A percentile compares a stretch with the other conserved stretches of the same genome.
phyloP scores from a whole-genome alignment of 148 eudicot species.

The Persicaria tinctoria region DNA sequence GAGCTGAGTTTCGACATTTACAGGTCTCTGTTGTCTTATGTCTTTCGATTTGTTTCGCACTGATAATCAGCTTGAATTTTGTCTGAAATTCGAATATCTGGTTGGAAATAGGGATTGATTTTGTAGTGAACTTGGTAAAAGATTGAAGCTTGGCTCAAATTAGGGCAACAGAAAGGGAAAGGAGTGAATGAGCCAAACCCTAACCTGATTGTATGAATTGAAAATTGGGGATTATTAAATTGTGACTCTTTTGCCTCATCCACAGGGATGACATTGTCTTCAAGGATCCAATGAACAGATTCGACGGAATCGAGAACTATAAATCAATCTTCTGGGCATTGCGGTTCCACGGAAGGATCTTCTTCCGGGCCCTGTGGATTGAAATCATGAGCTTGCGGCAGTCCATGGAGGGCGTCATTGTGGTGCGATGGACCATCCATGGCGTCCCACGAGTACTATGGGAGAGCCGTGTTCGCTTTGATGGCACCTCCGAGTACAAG shows the following conservation, averaged over 20 bases:
- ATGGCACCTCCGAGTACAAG: conserved; percentile 88
- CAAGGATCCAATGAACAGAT: conserved; percentile 81
- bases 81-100: background rate
- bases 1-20: conserved; percentile 71
- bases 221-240: no score
- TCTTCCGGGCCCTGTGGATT: conserved; percentile 76
- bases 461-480: conserved; percentile 85
- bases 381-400: conserved; percentile 83
- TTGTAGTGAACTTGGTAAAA: no score
- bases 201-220: no score
- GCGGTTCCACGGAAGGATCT: conserved; percentile 60
- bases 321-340: conserved; percentile 79
- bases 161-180: no score
- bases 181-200: no score
- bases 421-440: conserved; percentile 80
- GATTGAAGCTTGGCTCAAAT: no score
- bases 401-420: conserved; percentile 54
- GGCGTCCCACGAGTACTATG: conserved; percentile 87
- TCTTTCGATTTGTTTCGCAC: background rate
- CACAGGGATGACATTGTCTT: conserved; percentile 84
- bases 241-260: background rate
- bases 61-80: background rate
- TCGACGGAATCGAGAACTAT: conserved; percentile 72
- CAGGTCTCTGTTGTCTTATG: conserved; percentile 40
- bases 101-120: background rate